phyloP scores from a whole-genome alignment of 495 filamentous ascomycete species.

The Thermothielavioides terrestris region DNA sequence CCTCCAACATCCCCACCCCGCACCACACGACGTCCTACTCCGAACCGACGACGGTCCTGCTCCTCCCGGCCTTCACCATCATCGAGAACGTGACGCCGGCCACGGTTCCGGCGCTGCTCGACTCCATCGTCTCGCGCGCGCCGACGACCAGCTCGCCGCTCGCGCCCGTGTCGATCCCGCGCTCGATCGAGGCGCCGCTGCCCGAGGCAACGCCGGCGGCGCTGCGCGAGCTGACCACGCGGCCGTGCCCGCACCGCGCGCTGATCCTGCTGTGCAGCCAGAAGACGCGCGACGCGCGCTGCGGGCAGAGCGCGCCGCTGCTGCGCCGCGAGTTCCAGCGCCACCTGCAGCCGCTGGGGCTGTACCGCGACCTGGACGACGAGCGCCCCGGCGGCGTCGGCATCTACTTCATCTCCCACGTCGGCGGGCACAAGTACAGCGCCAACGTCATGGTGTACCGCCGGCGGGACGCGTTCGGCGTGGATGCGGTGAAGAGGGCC shows the following conservation, averaged over 20 bases:
- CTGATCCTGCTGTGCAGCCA: conserved; percentile 93
- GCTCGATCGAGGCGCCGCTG: conserved; percentile 47
- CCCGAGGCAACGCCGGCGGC: conserved; percentile 24
- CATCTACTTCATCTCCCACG: conserved; percentile 92
- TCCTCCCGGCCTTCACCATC: conserved; percentile 81
- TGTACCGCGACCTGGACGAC: conserved; percentile 83
- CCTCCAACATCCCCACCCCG: conserved; percentile 83
- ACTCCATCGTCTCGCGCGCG: conserved; percentile 57
- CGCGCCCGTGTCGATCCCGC: conserved; percentile 26
- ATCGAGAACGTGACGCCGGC: conserved; percentile 79
- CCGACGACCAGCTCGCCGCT: conserved; percentile 72
- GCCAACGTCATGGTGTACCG: conserved; percentile 92
- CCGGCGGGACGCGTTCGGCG: conserved; percentile 51
- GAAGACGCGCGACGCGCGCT: conserved; percentile 84
- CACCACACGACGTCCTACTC: conserved; percentile 45
- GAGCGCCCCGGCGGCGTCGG: conserved; percentile 81
- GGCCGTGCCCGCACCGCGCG: conserved; percentile 68
- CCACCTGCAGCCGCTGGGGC: conserved; percentile 71
- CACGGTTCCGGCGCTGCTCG: conserved; percentile 63
- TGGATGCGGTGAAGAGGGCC: conserved; percentile 34
- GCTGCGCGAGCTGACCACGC: conserved; percentile 48
- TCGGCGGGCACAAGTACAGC: conserved; percentile 88
- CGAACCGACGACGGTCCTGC: conserved; percentile 69
- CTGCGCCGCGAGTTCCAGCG: conserved; percentile 80
- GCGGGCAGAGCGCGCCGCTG: conserved; percentile 84